These are phyloP conservation scores for Nicotiana tabacum DNA, from an alignment of 257 asterid genomes.

Conservation along the genomic window DNA sequence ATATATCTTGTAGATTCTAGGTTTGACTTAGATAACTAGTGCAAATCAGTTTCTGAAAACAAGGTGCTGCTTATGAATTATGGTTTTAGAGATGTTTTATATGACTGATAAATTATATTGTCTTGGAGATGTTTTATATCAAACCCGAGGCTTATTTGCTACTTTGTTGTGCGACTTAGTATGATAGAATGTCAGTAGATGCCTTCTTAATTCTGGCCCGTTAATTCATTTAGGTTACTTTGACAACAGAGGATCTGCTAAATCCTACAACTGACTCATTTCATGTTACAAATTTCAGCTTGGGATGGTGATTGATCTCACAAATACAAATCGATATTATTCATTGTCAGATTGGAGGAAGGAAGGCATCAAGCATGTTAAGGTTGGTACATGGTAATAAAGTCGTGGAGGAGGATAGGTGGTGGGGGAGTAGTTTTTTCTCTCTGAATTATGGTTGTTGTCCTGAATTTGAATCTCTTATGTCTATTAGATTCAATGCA, in stretches of 20 bases:
- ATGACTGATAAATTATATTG: not conserved
- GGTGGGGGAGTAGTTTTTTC: not conserved
- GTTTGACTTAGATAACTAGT: not conserved
- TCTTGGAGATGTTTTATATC: not conserved
- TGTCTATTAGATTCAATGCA: constrained; percentile 75
- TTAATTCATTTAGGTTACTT: constrained; percentile 6
- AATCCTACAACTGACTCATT: constrained; percentile 3
- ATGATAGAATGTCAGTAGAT: not conserved
- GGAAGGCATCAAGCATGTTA: constrained; percentile 88
- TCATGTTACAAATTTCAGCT: constrained; percentile 48
- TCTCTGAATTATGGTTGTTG: not conserved
- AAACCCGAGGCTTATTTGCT: not conserved
- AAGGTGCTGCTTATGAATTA: not conserved
- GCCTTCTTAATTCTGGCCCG: not conserved
- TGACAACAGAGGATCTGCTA: not conserved
- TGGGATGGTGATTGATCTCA: constrained; percentile 95
- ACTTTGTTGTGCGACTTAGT: not conserved
- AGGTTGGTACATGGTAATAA: constrained; percentile 44
- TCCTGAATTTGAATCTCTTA: constrained; percentile 8
- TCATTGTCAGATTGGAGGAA: constrained; percentile 57
- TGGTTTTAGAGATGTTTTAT: not conserved
- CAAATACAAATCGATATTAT: constrained; percentile 87
- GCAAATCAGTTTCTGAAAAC: not conserved
- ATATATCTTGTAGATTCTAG: not conserved
- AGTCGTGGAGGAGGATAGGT: constrained; percentile 5